A percentile compares a stretch with the other conserved stretches of the same genome.
Evolutionary conservation across 345 rosid species (phyloP).

Genomic region (Eucalyptus cloeziana): DNA sequence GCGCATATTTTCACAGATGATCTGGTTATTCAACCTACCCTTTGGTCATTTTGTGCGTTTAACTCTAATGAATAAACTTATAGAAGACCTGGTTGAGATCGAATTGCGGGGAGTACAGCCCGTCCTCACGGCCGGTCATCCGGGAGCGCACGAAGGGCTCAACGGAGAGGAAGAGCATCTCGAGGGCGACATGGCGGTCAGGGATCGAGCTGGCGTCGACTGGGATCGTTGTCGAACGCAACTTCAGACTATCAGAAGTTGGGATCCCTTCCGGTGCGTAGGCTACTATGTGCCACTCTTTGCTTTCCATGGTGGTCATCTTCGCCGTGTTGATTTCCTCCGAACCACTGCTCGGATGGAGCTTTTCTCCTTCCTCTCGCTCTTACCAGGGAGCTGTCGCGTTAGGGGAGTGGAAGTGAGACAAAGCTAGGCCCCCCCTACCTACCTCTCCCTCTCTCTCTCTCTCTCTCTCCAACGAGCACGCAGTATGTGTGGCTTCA

Average conservation of each 20-base stretch:
- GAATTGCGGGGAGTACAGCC: slow-evolving; percentile 12
- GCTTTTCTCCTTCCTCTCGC: not conserved
- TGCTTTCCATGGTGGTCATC: slow-evolving; percentile 4
- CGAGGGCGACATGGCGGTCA: slow-evolving; percentile 9
- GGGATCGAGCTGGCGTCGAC: slow-evolving; percentile 5
- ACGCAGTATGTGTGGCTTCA: not conserved
- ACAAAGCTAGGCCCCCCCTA: not conserved
- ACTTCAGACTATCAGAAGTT: slow-evolving; percentile 21
- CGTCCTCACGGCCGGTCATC: slow-evolving; percentile 21
- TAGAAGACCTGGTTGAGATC: slow-evolving; percentile 13
- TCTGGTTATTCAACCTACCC: not conserved
- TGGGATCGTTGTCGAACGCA: slow-evolving; percentile 2
- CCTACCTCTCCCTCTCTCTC: not conserved
- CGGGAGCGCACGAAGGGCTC: slow-evolving; percentile 24
- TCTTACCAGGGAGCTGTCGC: not conserved
- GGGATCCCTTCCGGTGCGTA: slow-evolving; percentile 26
- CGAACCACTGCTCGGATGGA: not conserved
- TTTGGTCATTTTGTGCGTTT: not conserved
- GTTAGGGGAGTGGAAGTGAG: not conserved
- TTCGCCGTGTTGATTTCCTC: not conserved
- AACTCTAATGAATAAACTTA: not conserved
- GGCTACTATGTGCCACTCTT: slow-evolving; percentile 23
- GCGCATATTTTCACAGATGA: not conserved
- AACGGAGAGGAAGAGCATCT: slow-evolving; percentile 21
- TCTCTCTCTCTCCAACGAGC: not conserved